These are phyloP conservation scores for Boletus semigastroideus DNA, from an alignment of 1,284 basidiomycete genomes.

Conservation along the genomic window DNA sequence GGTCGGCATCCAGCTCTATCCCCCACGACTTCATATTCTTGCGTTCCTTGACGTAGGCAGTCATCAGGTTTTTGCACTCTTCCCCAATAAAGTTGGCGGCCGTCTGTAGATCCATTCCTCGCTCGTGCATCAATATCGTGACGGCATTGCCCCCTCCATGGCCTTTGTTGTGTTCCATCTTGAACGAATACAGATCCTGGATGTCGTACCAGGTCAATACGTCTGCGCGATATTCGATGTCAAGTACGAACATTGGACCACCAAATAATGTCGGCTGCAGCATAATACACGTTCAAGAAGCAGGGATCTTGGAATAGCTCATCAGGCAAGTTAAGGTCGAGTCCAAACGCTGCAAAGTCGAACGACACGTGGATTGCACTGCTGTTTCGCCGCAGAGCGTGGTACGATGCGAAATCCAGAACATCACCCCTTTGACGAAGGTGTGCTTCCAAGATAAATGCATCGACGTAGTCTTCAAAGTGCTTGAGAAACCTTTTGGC, in stretches of 20 bases:
- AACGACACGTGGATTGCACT: slow-evolving; percentile 66
- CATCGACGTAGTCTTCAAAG: slow-evolving; percentile 56
- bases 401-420: slow-evolving; percentile 52
- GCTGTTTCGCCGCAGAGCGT: slow-evolving; percentile 60
- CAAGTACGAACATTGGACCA: slow-evolving; percentile 56
- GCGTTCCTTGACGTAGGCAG: slow-evolving; percentile 42
- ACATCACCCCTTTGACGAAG: slow-evolving; percentile 56
- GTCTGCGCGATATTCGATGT: not conserved
- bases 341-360: slow-evolving; percentile 58
- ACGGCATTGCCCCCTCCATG: slow-evolving; percentile 65
- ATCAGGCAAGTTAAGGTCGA: slow-evolving; percentile 62
- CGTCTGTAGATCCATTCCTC: slow-evolving; percentile 51
- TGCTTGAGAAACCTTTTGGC: slow-evolving; percentile 51
- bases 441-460: slow-evolving; percentile 57
- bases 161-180: slow-evolving; percentile 72
- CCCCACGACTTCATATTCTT: slow-evolving; percentile 50
- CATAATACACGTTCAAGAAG: slow-evolving; percentile 56
- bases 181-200: slow-evolving; percentile 72
- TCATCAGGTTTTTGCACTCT: slow-evolving; percentile 41
- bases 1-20: slow-evolving; percentile 44
- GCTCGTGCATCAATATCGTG: slow-evolving; percentile 62
- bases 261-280: slow-evolving; percentile 64
- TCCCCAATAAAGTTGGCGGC: slow-evolving; percentile 57
- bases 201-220: slow-evolving; percentile 6
- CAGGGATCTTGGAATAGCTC: slow-evolving; percentile 54